A percentile compares a stretch with the other conserved stretches of the same genome.
Conservation (phyloP, 2,329 filamentous ascomycete species). For the Beauveria medogensis region DNA sequence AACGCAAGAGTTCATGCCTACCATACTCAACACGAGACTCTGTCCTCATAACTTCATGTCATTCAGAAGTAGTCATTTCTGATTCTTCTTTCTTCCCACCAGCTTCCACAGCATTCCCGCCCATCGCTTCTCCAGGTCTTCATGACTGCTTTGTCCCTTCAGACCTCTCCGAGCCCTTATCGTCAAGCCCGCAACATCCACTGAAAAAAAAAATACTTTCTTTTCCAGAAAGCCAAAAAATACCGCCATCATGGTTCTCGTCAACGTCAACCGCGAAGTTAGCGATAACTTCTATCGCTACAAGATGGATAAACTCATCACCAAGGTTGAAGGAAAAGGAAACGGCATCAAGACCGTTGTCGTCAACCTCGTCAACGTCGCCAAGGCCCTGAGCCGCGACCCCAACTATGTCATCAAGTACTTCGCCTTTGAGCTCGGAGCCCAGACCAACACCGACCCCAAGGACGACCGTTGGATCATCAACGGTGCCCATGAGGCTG, state of each 20-base stretch:
- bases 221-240: conserved; percentile 16
- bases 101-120: not conserved
- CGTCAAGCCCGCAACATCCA: conserved; percentile 5
- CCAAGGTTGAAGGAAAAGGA: conserved; percentile 99
- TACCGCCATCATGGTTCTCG: conserved; percentile 77
- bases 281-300: conserved; percentile 99
- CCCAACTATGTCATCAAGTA: conserved; percentile 98
- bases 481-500: conserved; percentile 92
- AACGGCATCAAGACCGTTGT: conserved; percentile 99
- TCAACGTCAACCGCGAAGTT: conserved; percentile 98
- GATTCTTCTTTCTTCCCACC: conserved; percentile 28
- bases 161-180: conserved; percentile 10
- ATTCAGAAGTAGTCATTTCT: conserved; percentile 46
- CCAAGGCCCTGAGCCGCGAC: conserved; percentile 83
- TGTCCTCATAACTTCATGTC: conserved; percentile 47
- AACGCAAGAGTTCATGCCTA: conserved; percentile 49
- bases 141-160: conserved; percentile 9
- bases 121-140: conserved; percentile 1
- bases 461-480: conserved; percentile 99
- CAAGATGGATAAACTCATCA: conserved; percentile 99
- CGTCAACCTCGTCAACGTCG: conserved; percentile 92
- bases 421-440: conserved; percentile 97
- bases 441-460: conserved; percentile 96
- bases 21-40: conserved; percentile 39
- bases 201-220: not conserved